Base-by-base conservation (phyloP, 2,329 filamentous ascomycete species). In the Onygenales sp. region DNA sequence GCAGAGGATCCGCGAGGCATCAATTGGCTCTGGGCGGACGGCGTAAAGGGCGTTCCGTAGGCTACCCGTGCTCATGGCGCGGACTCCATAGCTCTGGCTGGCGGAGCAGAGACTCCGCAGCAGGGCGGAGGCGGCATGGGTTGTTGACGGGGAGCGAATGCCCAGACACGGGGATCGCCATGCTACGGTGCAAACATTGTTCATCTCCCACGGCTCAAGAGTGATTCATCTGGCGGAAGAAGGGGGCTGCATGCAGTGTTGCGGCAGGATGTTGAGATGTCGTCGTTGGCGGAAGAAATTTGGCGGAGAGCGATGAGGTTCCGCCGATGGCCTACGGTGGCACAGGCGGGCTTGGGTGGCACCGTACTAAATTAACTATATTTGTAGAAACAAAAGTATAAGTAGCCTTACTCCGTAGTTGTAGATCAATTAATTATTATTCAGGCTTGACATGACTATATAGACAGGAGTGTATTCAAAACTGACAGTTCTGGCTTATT, bases 101-200 rank as follows among this genome's bases (percentile, higher is more conserved):
- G 55, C 45, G n/a, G 40, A 55, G 34, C 43, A 51, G 8, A 56
- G 36, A 10, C 42, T 40, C 10, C 34, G 49, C 37, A 49, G 43
- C 14, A 54, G 33, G 42, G 48, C 34, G 50, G 9, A 31, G 14
- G 47, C 17, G 11, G 54, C 33, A 32, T 43, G 31, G 39, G 53
- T 62, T 52, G 49, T 55, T 59, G 49, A 61, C 60, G 52, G 55
- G 54, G 60, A 53, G 49, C 64, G 64, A 49, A 70, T 57, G 53
- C 68, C 68, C 53, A 59, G 58, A 62, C 70, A 72, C 62, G 70
- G 63, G 52, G 62, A 59, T 60, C 69, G 67, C 71, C 70, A 72
- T 68, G 67, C 63, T 63, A 67, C 57, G 57, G 66, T 64, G 60
- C 68, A 61, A 56, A 61, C 70, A 72, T 70, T 68, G 64, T 64